Evolutionary conservation across 768 basidiomycete species (phyloP).

Genomic region (Mycena vulgaris): DNA sequence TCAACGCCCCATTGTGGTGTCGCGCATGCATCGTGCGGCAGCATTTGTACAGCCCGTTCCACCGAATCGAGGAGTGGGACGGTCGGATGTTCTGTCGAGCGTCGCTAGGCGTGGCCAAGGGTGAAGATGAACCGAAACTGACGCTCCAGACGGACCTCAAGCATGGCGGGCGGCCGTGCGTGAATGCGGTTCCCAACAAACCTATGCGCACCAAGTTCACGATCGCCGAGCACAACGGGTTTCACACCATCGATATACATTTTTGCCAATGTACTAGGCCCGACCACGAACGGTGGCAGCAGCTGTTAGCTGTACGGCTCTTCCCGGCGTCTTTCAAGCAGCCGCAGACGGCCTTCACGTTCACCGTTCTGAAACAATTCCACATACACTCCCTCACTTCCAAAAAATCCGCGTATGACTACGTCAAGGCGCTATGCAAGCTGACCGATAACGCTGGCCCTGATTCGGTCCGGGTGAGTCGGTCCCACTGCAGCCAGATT

Average conservation of each 20-base stretch:
- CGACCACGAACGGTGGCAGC: background rate
- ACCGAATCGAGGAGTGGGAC: slow-evolving; percentile 24
- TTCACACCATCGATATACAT: background rate
- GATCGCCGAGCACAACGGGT: background rate
- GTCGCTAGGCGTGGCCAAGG: no score
- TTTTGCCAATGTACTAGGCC: background rate
- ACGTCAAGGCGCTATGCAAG: background rate
- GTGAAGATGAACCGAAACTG: background rate
- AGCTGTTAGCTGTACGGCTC: background rate
- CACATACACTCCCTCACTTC: background rate
- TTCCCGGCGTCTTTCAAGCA: background rate
- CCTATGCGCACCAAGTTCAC: background rate
- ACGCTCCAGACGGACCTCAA: background rate
- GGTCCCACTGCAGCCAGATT: background rate
- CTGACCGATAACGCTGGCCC: background rate
- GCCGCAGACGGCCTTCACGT: background rate
- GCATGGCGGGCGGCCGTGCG: background rate
- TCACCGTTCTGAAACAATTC: background rate
- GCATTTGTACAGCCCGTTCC: slow-evolving; percentile 7
- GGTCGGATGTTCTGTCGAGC: background rate
- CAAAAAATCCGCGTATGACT: background rate
- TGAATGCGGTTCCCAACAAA: background rate
- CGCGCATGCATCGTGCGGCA: background rate
- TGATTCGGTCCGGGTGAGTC: background rate
- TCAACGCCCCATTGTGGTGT: slow-evolving; percentile 10